Evolutionary conservation across 208 protist species (phyloP).

Genomic region (Histomonas meleagridis): DNA sequence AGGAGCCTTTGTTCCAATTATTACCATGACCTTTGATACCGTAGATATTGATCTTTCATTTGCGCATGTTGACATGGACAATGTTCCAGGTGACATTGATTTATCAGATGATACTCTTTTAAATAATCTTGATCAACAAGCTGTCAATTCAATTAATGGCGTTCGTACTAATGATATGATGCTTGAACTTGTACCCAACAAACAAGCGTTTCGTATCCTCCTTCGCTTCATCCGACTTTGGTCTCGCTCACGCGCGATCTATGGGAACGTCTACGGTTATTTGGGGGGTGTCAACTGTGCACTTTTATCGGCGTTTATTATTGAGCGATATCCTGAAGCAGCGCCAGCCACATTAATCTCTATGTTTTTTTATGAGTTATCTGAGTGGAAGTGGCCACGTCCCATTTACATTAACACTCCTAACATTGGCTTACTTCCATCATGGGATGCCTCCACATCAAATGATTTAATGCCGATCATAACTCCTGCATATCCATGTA

Average conservation of each 20-base stretch:
- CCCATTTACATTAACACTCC: slow-evolving; percentile 16
- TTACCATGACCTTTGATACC: background rate
- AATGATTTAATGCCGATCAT: background rate
- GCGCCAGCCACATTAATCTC: background rate
- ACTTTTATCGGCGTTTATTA: background rate
- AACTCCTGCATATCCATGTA: background rate
- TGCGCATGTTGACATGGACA: background rate
- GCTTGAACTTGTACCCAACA: background rate
- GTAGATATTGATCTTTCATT: slow-evolving; percentile 30
- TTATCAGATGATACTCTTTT: background rate
- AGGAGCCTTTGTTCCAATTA: slow-evolving; percentile 5
- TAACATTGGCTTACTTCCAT: background rate
- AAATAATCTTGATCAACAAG: background rate
- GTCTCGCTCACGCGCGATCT: background rate
- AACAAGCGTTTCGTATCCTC: background rate
- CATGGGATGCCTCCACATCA: background rate
- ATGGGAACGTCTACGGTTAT: slow-evolving; percentile 32
- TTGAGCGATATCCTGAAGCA: background rate
- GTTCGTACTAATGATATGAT: slow-evolving; percentile 17
- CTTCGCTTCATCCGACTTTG: background rate
- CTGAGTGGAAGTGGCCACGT: background rate
- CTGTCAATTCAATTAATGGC: background rate
- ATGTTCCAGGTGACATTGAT: background rate
- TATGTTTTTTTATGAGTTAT: background rate
- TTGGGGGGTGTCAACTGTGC: slow-evolving; percentile 6